These are phyloP conservation scores for Ceratocystis cacaofunesta DNA, from an alignment of 2,329 filamentous ascomycete species.

Conservation along the genomic window DNA sequence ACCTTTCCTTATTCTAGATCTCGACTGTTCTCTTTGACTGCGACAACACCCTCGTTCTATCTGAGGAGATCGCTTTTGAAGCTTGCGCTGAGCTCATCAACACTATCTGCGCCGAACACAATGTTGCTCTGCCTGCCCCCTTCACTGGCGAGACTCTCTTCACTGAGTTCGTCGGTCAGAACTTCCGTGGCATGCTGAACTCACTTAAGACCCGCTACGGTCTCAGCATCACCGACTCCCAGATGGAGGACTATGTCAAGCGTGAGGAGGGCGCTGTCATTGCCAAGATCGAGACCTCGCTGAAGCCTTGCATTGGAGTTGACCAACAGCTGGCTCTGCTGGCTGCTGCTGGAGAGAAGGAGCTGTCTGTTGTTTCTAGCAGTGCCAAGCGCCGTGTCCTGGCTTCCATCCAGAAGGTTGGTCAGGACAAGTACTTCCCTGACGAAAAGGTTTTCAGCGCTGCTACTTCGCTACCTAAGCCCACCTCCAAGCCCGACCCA, in stretches of 20 bases:
- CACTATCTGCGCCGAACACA: slow-evolving; percentile 56
- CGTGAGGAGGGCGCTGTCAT: slow-evolving; percentile 75
- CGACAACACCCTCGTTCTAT: slow-evolving; percentile 88
- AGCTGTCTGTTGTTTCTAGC: slow-evolving; percentile 65
- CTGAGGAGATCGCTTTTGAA: slow-evolving; percentile 80
- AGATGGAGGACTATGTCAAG: slow-evolving; percentile 59
- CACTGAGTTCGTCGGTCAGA: slow-evolving; percentile 78
- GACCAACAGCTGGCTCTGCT: slow-evolving; percentile 53
- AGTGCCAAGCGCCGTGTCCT: slow-evolving; percentile 64
- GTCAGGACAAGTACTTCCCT: slow-evolving; percentile 67
- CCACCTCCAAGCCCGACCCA: slow-evolving; percentile 84
- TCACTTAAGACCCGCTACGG: slow-evolving; percentile 60
- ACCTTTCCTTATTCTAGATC: slow-evolving; percentile 27
- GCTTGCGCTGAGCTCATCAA: slow-evolving; percentile 83
- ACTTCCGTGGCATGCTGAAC: slow-evolving; percentile 83
- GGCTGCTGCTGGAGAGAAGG: slow-evolving; percentile 45
- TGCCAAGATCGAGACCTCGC: slow-evolving; percentile 55
- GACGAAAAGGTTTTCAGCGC: slow-evolving; percentile 64
- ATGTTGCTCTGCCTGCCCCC: slow-evolving; percentile 36
- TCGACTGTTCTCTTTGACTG: slow-evolving; percentile 61
- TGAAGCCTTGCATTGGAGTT: slow-evolving; percentile 53
- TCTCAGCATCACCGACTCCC: slow-evolving; percentile 52
- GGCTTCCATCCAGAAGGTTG: slow-evolving; percentile 65
- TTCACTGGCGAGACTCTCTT: slow-evolving; percentile 72
- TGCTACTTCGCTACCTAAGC: slow-evolving; percentile 58